Conservation (phyloP, 2,329 filamentous ascomycete genomes). For the Ophiostoma populinum region DNA sequence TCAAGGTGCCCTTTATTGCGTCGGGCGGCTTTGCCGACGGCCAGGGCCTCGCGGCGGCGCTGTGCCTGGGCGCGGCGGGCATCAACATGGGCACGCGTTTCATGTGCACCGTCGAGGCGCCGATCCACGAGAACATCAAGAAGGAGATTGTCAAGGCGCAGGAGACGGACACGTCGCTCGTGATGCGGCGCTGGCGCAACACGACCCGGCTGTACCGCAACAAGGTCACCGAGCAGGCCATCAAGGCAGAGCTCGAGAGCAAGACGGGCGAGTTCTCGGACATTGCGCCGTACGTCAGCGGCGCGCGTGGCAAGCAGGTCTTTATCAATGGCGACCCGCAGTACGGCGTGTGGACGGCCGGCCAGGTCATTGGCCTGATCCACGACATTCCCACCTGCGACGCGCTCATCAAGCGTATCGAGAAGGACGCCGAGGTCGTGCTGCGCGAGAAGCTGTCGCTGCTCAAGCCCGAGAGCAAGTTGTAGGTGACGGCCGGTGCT, state of each 20-base stretch:
- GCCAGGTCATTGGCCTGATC: slow-evolving; percentile 82
- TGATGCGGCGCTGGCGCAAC: slow-evolving; percentile 84
- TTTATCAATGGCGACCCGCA: slow-evolving; percentile 86
- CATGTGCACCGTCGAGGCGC: slow-evolving; percentile 88
- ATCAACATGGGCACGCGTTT: slow-evolving; percentile 98
- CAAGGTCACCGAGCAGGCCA: slow-evolving; percentile 64
- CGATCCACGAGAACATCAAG: slow-evolving; percentile 89
- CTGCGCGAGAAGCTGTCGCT: slow-evolving; percentile 42
- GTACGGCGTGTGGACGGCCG: slow-evolving; percentile 88
- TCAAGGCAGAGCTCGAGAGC: slow-evolving; percentile 71
- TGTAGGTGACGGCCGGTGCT: slow-evolving; percentile 21
- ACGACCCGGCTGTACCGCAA: slow-evolving; percentile 80
- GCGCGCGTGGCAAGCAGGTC: slow-evolving; percentile 78
- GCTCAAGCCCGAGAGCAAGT: slow-evolving; percentile 38
- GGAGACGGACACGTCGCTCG: slow-evolving; percentile 80
- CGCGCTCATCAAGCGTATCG: slow-evolving; percentile 52
- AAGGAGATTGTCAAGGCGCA: slow-evolving; percentile 73
- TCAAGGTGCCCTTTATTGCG: slow-evolving; percentile 83
- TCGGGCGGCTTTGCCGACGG: slow-evolving; percentile 93
- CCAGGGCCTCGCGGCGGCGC: slow-evolving; percentile 75
- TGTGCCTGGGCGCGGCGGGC: slow-evolving; percentile 78
- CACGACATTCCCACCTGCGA: slow-evolving; percentile 67
- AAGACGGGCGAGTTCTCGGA: slow-evolving; percentile 76
- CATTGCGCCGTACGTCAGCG: slow-evolving; percentile 73
- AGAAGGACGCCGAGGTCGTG: slow-evolving; percentile 55